Evolutionary conservation across 129 eudicot genomes (phyloP).

Genomic region (carrot (Daucus carota)): DNA sequence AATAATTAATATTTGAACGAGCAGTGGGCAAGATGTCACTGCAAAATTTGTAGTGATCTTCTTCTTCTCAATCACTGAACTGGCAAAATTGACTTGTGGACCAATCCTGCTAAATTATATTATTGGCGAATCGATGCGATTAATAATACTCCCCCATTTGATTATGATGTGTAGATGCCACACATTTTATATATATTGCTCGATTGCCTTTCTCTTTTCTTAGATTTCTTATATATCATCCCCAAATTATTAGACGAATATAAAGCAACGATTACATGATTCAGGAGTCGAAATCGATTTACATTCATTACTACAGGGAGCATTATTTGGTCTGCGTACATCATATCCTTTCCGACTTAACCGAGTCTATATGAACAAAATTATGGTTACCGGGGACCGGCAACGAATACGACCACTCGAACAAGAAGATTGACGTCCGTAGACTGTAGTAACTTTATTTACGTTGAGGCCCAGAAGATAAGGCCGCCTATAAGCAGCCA

Average conservation of each 20-base stretch:
- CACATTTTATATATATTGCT: neutral
- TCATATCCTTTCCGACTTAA: no score
- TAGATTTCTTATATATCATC: neutral
- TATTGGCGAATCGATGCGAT: neutral
- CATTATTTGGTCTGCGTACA: no score
- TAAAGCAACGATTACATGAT: neutral
- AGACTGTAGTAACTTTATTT: neutral
- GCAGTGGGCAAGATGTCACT: constrained; percentile 2
- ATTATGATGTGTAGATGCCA: neutral
- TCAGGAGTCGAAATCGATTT: no score
- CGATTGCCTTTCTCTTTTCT: neutral
- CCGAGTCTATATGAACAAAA: no score
- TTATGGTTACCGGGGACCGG: no score
- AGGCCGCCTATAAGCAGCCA: neutral
- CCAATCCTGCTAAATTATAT: neutral
- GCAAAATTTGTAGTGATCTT: neutral
- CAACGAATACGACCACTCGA: neutral
- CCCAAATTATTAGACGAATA: neutral
- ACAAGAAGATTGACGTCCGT: neutral
- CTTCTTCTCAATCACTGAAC: neutral
- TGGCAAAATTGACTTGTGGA: constrained; percentile 10
- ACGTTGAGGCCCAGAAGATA: neutral
- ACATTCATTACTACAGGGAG: no score
- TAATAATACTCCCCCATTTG: neutral
- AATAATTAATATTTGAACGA: neutral